Percentiles rank a stretch among this genome's conserved stretches.
Conservation (phyloP, 352 stramenopile genomes). For the Aphanomyces cochlioides region DNA sequence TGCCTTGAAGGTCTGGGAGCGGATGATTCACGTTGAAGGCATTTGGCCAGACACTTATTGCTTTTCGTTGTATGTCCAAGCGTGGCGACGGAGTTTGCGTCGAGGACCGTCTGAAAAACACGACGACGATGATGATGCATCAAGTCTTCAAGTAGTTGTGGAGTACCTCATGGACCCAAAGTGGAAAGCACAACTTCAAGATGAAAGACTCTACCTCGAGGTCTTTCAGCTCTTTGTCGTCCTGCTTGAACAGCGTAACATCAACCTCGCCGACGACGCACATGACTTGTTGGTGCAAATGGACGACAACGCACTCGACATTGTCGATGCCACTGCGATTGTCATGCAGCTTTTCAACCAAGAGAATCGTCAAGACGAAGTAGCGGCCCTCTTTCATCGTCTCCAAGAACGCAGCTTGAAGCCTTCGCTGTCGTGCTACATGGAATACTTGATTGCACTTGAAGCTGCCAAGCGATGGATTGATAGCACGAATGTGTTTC, state of each 20-base stretch:
- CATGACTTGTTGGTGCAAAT: not conserved
- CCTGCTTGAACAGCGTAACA: not conserved
- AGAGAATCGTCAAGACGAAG: not conserved
- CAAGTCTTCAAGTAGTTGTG: not conserved
- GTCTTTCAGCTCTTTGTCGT: not conserved
- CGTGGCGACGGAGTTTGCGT: not conserved
- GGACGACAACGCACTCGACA: not conserved
- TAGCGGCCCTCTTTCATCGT: not conserved
- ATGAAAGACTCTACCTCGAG: not conserved
- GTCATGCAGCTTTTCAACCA: slow-evolving; percentile 25
- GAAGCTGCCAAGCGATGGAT: slow-evolving; percentile 16
- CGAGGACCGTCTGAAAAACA: not conserved
- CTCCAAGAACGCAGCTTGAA: slow-evolving; percentile 5
- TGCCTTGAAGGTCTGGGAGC: slow-evolving; percentile 7
- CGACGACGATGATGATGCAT: not conserved
- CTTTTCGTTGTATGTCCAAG: slow-evolving; percentile 4
- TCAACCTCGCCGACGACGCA: slow-evolving; percentile 3
- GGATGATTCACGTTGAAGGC: not conserved
- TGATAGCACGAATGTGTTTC: slow-evolving; percentile 2
- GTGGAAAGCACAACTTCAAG: not conserved
- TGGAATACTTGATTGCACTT: slow-evolving; percentile 22
- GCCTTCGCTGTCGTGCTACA: not conserved
- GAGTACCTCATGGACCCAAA: not conserved
- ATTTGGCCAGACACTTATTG: not conserved
- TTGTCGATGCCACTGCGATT: slow-evolving; percentile 4